Evolutionary conservation across 345 rosid species (phyloP), one percentile per base, ranked within the genome.

Genomic region (Combretum micranthum): DNA sequence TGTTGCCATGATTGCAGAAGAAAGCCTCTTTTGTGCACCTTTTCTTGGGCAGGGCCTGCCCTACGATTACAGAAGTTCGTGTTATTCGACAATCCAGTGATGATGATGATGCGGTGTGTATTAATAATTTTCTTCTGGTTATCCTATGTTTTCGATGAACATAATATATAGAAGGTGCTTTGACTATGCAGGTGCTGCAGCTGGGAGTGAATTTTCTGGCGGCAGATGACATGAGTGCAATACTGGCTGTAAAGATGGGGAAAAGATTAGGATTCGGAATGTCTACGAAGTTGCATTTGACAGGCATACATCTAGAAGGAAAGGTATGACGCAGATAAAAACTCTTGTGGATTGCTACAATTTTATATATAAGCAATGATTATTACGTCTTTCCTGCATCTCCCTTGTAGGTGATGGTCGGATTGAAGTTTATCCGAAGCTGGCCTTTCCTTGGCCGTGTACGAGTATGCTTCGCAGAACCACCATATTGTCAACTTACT

Each of bases 301-400:
- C 97, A 23, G 82, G 92, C 73, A 87, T 93, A 92, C 99, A 93
- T 75, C 80, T 90, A 15, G 96, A 87, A 72, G 99, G 99, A 62
- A 93, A 89, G 96, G 99, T 84, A 70, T 13, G 20, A 32, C 39
- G 10, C 42, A 25, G 16, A 47, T 25, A 50, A 44, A 21, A 19
- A 23, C 39, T 32, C 39, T 32, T 32, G 39, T 23, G 21, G 17
- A n/a, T 20, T 21, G 22, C 43, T 17, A 4, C 43, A 23, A 19
- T 10, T 15, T 4, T 21, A 56, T 44, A 17, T 43, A 13, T n/a
- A 42, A 20, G 44, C 9, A 21, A 2, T 13, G 3, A 15, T 52
- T 52, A 7, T 21, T 52, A n/a, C 0, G 16, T 52, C 4, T 22
- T 16, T 15, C 21, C 44, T 32, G 39, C 44, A 52, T 37, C 56